Evolutionary conservation across 352 stramenopile species (phyloP).

Genomic region (Globisporangium radiosum): DNA sequence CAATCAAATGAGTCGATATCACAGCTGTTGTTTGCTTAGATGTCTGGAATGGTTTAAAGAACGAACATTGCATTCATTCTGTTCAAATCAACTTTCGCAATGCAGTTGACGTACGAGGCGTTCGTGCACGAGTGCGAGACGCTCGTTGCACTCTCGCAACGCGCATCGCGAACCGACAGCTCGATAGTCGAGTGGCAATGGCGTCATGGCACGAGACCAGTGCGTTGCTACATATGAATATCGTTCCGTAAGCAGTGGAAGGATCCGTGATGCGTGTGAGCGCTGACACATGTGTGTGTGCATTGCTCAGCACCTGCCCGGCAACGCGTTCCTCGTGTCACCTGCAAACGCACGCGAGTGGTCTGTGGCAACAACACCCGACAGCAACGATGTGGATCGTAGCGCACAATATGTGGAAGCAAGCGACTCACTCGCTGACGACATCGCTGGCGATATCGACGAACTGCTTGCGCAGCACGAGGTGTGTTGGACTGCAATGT

Average conservation of each 20-base stretch:
- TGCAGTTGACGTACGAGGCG: constrained; percentile 33
- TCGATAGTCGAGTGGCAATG: constrained; percentile 45
- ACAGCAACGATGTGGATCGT: constrained; percentile 11
- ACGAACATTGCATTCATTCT: too few species aligned
- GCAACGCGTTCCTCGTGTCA: constrained; percentile 65
- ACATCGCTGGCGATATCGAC: constrained; percentile 4
- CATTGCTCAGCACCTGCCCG: constrained; percentile 38
- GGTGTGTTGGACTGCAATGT: constrained; percentile 3
- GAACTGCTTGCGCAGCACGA: constrained; percentile 8
- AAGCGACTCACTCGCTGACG: neutral
- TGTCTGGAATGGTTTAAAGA: too few species aligned
- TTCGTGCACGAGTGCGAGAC: constrained; percentile 43
- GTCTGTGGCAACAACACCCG: neutral
- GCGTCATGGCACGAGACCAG: constrained; percentile 39
- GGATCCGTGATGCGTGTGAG: too few species aligned
- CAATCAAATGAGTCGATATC: neutral
- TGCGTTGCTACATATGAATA: constrained; percentile 8
- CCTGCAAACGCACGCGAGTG: constrained; percentile 23
- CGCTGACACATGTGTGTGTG: neutral
- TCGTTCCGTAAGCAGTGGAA: neutral
- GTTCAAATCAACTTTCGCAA: too few species aligned
- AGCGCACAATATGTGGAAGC: neutral
- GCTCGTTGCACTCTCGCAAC: constrained; percentile 35
- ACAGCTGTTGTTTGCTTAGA: too few species aligned
- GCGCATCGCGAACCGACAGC: constrained; percentile 9